Evolutionary conservation across 129 eudicot genomes (phyloP), one percentile per base, ranked within the genome.

Genomic region (Logfia minima): DNA sequence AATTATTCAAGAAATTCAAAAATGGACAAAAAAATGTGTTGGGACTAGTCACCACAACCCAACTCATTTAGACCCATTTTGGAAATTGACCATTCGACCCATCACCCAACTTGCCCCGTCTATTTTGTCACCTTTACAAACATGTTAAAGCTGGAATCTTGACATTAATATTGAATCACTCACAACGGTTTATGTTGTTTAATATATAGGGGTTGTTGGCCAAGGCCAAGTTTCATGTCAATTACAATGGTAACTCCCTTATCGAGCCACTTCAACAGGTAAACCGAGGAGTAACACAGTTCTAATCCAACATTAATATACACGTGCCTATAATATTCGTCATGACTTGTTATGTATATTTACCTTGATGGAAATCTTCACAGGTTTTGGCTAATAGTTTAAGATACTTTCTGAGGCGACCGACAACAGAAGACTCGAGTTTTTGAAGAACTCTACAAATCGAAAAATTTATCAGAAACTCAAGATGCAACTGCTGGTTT

Each of bases 181-280:
- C 61, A 72, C 64, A 61, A 9, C 1, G 14, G 29, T 18, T 56
- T 74, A 76, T 73, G 55, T 22, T 58, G 43, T 59, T 66, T 8
- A 14, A 16, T 28, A 60, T 35, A 45, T 75, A 93, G 98, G 98
- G 98, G 0, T 80, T 94, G 83, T 83, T 94, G 87, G 98, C 96
- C 0, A 93, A 91, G 87, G 97, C 97, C 4, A 93, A 93, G 71
- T 93, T 93, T 80, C 98, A 93, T 82, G 92, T 93, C 24, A 91
- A 89, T 76, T 93, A 93, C 82, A 85, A 78, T 84, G 92, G 92
- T 23, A 89, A 87, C 81, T 87, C 98, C 23, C 84, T 91, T 29
- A 86, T 84, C 71, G 75, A 86, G 85, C 96, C 98, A 56, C 96
- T 93, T 82, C 96, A 91, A 80, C 97, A 91, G 98, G 98, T 92